phyloP scores from a whole-genome alignment of 345 rosid species.

The Tarenaya hassleriana region DNA sequence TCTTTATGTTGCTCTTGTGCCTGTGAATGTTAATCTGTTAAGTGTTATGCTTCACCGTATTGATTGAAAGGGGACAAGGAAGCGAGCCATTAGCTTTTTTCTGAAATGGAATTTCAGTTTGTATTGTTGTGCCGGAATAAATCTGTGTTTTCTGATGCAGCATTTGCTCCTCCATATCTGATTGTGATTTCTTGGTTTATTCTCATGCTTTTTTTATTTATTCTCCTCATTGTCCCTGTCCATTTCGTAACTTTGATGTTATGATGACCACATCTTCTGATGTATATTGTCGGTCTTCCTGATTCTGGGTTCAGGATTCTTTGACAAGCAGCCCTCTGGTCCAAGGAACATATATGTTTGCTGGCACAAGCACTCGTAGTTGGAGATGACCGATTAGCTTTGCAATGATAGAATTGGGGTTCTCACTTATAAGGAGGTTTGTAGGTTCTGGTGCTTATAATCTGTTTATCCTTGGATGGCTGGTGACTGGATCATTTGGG shows the following conservation, averaged over 20 bases:
- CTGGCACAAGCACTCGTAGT: background rate
- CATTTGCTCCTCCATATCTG: background rate
- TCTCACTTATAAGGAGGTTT: slow-evolving; percentile 35
- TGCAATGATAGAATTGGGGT: slow-evolving; percentile 44
- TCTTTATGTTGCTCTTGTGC: background rate
- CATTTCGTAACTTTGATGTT: background rate
- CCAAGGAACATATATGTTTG: slow-evolving; percentile 11
- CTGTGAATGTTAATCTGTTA: background rate
- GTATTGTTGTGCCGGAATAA: background rate
- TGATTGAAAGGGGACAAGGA: background rate
- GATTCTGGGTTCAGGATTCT: slow-evolving; percentile 1
- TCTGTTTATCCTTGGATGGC: slow-evolving; percentile 42
- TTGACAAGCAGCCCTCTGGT: slow-evolving; percentile 12
- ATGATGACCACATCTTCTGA: slow-evolving; percentile 11
- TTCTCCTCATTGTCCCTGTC: too few species aligned
- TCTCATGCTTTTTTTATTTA: background rate
- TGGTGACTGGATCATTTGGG: slow-evolving; percentile 40
- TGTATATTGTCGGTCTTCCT: background rate
- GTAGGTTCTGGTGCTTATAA: slow-evolving; percentile 31
- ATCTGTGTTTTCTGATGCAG: slow-evolving; percentile 9
- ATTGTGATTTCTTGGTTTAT: background rate
- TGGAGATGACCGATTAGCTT: slow-evolving; percentile 19
- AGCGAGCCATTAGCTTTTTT: slow-evolving; percentile 4
- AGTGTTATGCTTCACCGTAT: background rate
- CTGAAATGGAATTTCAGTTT: background rate